These are phyloP conservation scores for Fusarium sp. DNA, from an alignment of 2,329 filamentous ascomycete genomes.

Conservation along the genomic window DNA sequence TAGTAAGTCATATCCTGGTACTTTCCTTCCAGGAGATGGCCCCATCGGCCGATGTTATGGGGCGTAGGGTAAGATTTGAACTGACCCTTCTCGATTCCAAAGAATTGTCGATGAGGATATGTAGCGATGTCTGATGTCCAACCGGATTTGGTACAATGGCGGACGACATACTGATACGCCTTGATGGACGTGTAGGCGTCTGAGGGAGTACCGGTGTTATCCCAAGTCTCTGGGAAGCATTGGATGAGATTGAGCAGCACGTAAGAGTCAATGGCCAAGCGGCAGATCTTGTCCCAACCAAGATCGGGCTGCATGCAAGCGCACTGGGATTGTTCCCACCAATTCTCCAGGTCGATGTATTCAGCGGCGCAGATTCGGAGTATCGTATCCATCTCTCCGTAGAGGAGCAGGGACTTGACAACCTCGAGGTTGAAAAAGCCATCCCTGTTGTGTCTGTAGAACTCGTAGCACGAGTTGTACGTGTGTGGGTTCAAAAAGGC, in stretches of 20 bases:
- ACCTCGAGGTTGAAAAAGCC: constrained; percentile 10
- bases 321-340: neutral
- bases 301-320: neutral
- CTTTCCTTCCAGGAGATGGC: neutral
- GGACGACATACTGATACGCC: neutral
- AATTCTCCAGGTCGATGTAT: neutral
- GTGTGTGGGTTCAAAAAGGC: neutral
- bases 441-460: neutral
- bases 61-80: neutral
- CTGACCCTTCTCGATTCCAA: neutral
- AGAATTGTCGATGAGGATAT: constrained; percentile 8
- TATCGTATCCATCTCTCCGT: constrained; percentile 14
- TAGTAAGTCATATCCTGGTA: neutral
- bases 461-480: neutral
- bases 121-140: neutral
- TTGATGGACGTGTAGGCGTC: neutral
- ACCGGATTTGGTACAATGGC: neutral
- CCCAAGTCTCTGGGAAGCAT: neutral
- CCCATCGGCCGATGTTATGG: neutral
- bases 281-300: neutral
- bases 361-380: neutral
- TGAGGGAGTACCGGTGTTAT: rapidly evolving
- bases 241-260: constrained; percentile 5
- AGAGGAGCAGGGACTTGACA: neutral
- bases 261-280: neutral